Percentiles rank a stretch among this genome's conserved stretches.
These are phyloP conservation scores for Mycena galericulata DNA, from an alignment of 768 basidiomycete species.

Conservation along the genomic window DNA sequence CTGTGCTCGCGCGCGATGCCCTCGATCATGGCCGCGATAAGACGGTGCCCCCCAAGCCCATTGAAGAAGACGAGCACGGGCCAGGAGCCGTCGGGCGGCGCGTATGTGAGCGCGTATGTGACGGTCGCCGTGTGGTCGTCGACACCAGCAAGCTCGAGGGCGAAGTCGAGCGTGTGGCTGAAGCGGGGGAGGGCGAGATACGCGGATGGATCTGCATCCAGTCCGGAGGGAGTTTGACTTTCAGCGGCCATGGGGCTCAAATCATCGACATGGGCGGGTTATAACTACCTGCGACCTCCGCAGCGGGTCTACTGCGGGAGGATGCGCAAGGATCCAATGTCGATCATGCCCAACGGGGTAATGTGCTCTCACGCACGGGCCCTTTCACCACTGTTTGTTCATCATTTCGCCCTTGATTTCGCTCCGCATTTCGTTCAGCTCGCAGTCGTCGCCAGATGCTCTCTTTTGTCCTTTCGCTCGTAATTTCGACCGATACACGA, in stretches of 20 bases:
- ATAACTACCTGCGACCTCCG: no score
- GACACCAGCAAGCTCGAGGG: conserved; percentile 11
- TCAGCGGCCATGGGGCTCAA: neutral
- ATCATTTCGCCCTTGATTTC: no score
- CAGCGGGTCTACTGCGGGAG: no score
- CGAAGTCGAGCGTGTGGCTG: conserved; percentile 27
- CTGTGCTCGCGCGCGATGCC: conserved; percentile 28
- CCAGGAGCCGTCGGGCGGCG: conserved; percentile 16
- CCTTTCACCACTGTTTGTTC: no score
- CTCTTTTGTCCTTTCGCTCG: no score
- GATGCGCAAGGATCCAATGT: no score
- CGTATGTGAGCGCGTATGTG: conserved; percentile 19
- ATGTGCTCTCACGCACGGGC: no score
- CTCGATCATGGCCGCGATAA: conserved; percentile 28
- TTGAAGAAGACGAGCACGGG: conserved; percentile 35
- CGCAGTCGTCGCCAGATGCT: no score
- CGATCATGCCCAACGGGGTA: no score
- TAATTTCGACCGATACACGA: no score
- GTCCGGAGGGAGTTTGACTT: conserved; percentile 10
- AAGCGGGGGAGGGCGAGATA: conserved; percentile 32
- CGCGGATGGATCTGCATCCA: conserved; percentile 21
- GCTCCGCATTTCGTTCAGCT: no score
- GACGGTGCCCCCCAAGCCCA: conserved; percentile 33
- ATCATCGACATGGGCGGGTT: neutral
- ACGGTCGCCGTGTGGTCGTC: conserved; percentile 3